Evolutionary conservation across 805 yeast genomes (phyloP), one percentile per base, ranked within the genome.

Genomic region (Spathaspora girioi): DNA sequence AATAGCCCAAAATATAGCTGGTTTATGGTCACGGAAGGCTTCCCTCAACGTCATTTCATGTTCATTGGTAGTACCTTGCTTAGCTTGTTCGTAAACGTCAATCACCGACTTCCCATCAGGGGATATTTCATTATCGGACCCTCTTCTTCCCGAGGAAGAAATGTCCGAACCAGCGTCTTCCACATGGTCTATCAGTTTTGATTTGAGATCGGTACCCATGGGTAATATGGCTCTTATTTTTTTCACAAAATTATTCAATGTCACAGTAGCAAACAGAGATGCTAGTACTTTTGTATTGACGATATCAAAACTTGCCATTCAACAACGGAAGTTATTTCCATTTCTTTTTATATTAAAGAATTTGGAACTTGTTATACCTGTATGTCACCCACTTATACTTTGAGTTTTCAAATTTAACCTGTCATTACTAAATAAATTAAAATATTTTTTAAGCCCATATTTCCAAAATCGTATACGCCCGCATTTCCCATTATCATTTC

Each of bases 1-100:
- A 23, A 75, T 53, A 2, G 81, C 72, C 83, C 82, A 79, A 53
- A 67, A 54, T 5, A 64, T 62, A 2, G 77, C 75, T 46, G 59
- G 64, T 26, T 76, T 77, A 57, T 73, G 73, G n/a, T 65, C 63
- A 52, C 59, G 66, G 11, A 75, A 38, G 43, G 75, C 77, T 46
- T 71, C 66, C 46, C 54, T 18, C 5, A 57, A 47, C 1, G 59
- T 53, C 18, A 62, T 45, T 1, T 50, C 59, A 42, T 64, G 61
- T 47, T 64, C 67, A n/a, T 51, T 55, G 5, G 50, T 51, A 19
- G 64, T 55, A 15, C 61, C 68, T 17, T 48, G 58, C 23, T 54
- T 53, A 15, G 66, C 67, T 35, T 49, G 53, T 18, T 54, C 55
- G n/a, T 54, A 27, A 8, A 61, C 47, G 18, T 49, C 52, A 35